Conservation (phyloP, 2,329 filamentous ascomycete genomes). For the Thielaviopsis cerberus region DNA sequence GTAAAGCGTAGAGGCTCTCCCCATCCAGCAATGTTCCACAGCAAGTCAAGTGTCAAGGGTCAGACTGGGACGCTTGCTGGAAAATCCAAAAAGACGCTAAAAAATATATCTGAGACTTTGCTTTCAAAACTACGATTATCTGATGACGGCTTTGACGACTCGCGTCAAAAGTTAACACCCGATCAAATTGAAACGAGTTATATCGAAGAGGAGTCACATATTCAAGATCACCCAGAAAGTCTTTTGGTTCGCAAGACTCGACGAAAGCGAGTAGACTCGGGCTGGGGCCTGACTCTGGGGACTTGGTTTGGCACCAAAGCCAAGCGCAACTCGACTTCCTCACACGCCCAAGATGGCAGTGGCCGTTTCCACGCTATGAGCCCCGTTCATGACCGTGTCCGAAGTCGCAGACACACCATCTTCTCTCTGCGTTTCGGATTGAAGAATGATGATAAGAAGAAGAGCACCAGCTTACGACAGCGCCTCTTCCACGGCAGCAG, state of each 20-base stretch:
- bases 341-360: background rate
- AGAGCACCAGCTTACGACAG: background rate
- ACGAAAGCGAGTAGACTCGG: constrained; percentile 3
- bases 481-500: background rate
- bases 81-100: background rate
- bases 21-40: background rate
- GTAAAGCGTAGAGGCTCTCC: background rate
- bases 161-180: background rate
- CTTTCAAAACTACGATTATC: constrained; percentile 1
- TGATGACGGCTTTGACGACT: background rate
- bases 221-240: background rate
- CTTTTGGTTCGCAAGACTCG: background rate
- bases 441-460: background rate
- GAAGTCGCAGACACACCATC: background rate
- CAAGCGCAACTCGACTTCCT: background rate
- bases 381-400: background rate
- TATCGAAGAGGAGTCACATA: background rate
- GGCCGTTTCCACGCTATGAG: background rate
- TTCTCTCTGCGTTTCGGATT: background rate
- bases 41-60: background rate
- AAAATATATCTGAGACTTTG: background rate
- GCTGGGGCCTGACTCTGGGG: constrained; percentile 5
- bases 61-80: background rate
- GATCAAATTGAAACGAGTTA: background rate
- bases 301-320: constrained; percentile 5